Evolutionary conservation across 495 filamentous ascomycete genomes (phyloP).

Genomic region (Aspergillus bridgeri): DNA sequence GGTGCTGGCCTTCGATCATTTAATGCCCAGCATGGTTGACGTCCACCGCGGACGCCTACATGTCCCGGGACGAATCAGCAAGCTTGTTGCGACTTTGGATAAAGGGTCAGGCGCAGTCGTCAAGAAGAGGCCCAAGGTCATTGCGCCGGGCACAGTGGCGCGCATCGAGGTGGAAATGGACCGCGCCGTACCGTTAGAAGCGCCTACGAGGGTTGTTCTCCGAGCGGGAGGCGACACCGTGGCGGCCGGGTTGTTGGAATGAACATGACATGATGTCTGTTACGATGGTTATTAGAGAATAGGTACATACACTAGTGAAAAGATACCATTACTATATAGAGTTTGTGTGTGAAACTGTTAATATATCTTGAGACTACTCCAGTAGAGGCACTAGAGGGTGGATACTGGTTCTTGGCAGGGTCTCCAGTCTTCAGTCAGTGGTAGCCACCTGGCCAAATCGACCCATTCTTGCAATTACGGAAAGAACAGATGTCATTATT

Average conservation of each 20-base stretch:
- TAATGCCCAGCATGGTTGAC: slow-evolving; percentile 85
- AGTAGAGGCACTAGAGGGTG: neutral
- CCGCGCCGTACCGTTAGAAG: slow-evolving; percentile 72
- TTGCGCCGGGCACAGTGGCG: slow-evolving; percentile 68
- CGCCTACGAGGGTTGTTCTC: slow-evolving; percentile 73
- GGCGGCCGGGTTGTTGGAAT: slow-evolving; percentile 82
- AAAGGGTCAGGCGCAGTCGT: slow-evolving; percentile 62
- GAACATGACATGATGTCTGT: neutral
- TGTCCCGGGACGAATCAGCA: slow-evolving; percentile 67
- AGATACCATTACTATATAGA: neutral
- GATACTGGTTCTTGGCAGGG: neutral
- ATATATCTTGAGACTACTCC: too few relatives aligned
- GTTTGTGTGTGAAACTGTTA: too few relatives aligned
- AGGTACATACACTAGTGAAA: neutral
- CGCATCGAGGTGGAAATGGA: slow-evolving; percentile 70
- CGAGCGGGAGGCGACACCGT: slow-evolving; percentile 76
- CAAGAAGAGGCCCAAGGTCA: slow-evolving; percentile 82
- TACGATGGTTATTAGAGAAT: neutral
- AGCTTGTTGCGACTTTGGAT: slow-evolving; percentile 69
- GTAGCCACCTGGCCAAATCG: neutral
- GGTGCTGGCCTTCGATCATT: slow-evolving; percentile 80
- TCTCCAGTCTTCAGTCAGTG: neutral
- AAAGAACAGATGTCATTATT: too few relatives aligned
- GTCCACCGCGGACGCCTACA: slow-evolving; percentile 83
- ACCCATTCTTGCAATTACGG: neutral